Evolutionary conservation across 2,329 filamentous ascomycete species (phyloP), one percentile per base, ranked within the genome.

Genomic region (Xylariaceae sp.): DNA sequence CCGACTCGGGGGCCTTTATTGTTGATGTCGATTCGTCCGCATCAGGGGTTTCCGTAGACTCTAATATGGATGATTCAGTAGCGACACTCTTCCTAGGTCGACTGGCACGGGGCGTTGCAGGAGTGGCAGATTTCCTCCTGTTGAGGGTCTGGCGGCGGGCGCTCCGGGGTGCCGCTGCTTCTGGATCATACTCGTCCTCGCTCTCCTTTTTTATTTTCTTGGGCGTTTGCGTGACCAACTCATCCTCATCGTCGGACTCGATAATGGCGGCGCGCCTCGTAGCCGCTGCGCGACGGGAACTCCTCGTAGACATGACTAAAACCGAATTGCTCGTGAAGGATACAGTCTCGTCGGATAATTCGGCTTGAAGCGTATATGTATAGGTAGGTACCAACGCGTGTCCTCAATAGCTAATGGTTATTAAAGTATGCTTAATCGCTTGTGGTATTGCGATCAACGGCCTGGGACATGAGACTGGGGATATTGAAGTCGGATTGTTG

Each of bases 131-230:
- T 50, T 69, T 72, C 49, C 72, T 70, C 53, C 64, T 63, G 47
- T 53, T 65, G 50, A 61, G 60, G 8, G 75, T 72, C 51, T 80
- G 76, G 57, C 85, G 80, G 60, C 80, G 76, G 34, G 79, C 74
- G 56, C 77, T 81, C 11, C 60, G 56, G 27, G 48, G 19, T 19
- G 19, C 46, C 56, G 80, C 76, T 1, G 86, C 80, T 47, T 86
- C 87, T 2, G 90, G 90, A 44, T 87, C 87, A 65, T 91, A 94
- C 48, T 95, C 89, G 48, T 91, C 87, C 60, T 88, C 87, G 48
- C 74, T 78, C 3, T 87, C 81, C 31, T 86, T 80, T 12, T 81
- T 77, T 35, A 83, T 75, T 56, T 67, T 70, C 44, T 62, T 69
- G 0, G 68, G 74, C 50, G 81, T 78, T 65, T 81, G 77, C 59